phyloP scores from a whole-genome alignment of 2,329 filamentous ascomycete genomes.

The Diaporthe sp. region DNA sequence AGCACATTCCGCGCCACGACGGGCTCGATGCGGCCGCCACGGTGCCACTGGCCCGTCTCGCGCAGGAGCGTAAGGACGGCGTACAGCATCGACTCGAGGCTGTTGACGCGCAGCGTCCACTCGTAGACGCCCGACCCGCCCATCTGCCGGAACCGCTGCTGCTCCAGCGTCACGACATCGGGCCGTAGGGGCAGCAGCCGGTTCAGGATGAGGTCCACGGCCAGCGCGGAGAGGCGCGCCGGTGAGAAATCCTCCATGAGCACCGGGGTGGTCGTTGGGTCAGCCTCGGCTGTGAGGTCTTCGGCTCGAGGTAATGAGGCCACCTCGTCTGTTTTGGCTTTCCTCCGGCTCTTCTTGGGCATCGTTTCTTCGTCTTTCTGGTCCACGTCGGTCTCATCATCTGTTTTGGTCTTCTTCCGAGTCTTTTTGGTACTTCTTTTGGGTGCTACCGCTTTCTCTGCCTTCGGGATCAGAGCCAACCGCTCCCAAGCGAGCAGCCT shows the following conservation, averaged over 20 bases:
- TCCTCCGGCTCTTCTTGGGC: neutral
- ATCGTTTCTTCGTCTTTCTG: neutral
- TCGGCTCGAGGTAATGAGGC: neutral
- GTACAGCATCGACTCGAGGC: conserved; percentile 86
- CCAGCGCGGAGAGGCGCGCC: conserved; percentile 50
- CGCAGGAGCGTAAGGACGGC: conserved; percentile 73
- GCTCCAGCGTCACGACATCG: conserved; percentile 78
- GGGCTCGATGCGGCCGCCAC: conserved; percentile 51
- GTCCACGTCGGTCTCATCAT: neutral
- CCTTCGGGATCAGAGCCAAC: conserved; percentile 43
- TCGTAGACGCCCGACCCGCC: conserved; percentile 77
- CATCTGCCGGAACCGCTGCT: conserved; percentile 73
- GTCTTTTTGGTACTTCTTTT: neutral
- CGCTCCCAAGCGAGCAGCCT: conserved; percentile 46
- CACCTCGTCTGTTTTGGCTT: conserved; percentile 13
- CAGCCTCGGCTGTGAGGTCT: neutral
- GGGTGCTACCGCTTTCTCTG: conserved; percentile 35
- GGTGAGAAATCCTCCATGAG: conserved; percentile 51
- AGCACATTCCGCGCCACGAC: conserved; percentile 70
- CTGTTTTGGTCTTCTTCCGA: neutral
- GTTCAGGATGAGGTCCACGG: conserved; percentile 51
- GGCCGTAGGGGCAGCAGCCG: conserved; percentile 67
- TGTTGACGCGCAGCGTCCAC: conserved; percentile 87
- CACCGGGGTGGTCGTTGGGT: conserved; percentile 15
- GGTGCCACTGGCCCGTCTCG: conserved; percentile 56